Evolutionary conservation across 1,284 basidiomycete species (phyloP), one percentile per base, ranked within the genome.

Genomic region (Cutaneotrichosporon cutaneum): DNA sequence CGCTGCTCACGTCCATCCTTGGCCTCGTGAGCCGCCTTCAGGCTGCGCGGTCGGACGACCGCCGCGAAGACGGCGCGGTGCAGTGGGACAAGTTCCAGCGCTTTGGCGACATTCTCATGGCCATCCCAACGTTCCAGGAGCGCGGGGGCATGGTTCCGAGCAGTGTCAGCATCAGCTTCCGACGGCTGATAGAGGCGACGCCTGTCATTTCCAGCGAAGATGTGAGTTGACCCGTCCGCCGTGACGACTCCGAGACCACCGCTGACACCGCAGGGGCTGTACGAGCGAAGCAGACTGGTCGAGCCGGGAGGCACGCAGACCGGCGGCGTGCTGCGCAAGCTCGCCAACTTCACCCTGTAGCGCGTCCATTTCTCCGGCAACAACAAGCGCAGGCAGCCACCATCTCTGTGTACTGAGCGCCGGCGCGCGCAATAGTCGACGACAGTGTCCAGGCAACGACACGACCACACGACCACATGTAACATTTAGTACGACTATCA

Each of bases 21-120:
- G 63, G 68, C 18, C 58, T 75, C 26, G 66, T 78, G 11, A 72
- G 62, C 47, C 64, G 71, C 22, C 61, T 78, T 27, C 76, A 78
- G 44, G 63, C 62, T 26, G 71, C 69, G 1, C 65, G 74, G 18
- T 64, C 63, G 0, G 70, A 73, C n/a, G 76, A 78, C 65, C 58
- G 59, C 1, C 65, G 74, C 3, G 18, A 59, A 11, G 72, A 76
- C 51, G 73, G 71, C 9, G 50, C 56, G 24, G 65, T 75, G 14
- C 64, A 66, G 61, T 78, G 76, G 76, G 73, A 73, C 64, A 78
- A 78, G 62, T 78, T 78, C 58, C 60, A 66, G 6, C 65, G 64
- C 36, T 73, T 77, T 59, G 72, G 69, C 18, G 72, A 76, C 61
- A 76, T 77, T 13, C 55, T 78, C 13, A 53, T 62, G 4, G 63